Evolutionary conservation across 139 green algal species (phyloP).

Genomic region (Chloropicon primus): DNA sequence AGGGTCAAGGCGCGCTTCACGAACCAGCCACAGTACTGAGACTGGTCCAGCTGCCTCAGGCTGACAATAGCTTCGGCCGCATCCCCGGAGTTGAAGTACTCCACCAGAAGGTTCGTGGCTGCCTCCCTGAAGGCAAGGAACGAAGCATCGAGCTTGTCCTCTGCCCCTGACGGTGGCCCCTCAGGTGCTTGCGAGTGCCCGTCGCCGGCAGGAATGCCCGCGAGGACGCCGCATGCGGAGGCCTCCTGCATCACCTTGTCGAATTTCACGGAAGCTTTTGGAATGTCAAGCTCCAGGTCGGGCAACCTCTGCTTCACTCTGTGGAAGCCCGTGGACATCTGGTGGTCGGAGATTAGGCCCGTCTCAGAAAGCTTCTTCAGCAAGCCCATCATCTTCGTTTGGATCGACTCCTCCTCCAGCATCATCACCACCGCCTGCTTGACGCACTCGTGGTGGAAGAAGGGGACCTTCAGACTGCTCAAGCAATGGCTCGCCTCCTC

Average conservation of each 20-base stretch:
- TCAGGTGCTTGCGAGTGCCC: too few relatives aligned
- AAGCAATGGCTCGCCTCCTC: constrained; percentile 37
- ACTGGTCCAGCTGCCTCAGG: not conserved
- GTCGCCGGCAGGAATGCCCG: too few relatives aligned
- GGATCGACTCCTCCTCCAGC: constrained; percentile 21
- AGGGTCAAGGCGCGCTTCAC: constrained; percentile 52
- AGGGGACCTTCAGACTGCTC: constrained; percentile 37
- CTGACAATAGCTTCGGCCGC: constrained; percentile 10
- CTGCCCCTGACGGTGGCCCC: too few relatives aligned
- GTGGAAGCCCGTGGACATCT: constrained; percentile 1
- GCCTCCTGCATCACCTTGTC: constrained; percentile 18
- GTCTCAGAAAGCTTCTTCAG: not conserved
- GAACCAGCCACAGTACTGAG: not conserved
- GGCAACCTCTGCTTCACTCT: not conserved
- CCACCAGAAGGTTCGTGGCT: constrained; percentile 34
- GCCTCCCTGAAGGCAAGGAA: constrained; percentile 54
- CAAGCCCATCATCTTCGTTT: not conserved
- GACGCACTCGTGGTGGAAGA: constrained; percentile 69
- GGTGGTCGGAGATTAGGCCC: constrained; percentile 1
- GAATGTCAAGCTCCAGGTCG: constrained; percentile 8
- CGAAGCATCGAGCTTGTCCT: too few relatives aligned
- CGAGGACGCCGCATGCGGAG: constrained; percentile 1
- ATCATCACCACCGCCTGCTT: constrained; percentile 46
- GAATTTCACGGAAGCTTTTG: constrained; percentile 14
- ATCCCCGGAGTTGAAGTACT: constrained; percentile 70